Percentiles rank a stretch among this genome's conserved stretches.
phyloP scores from a whole-genome alignment of 805 yeast genomes.

The Diddensiella transvaalensis region DNA sequence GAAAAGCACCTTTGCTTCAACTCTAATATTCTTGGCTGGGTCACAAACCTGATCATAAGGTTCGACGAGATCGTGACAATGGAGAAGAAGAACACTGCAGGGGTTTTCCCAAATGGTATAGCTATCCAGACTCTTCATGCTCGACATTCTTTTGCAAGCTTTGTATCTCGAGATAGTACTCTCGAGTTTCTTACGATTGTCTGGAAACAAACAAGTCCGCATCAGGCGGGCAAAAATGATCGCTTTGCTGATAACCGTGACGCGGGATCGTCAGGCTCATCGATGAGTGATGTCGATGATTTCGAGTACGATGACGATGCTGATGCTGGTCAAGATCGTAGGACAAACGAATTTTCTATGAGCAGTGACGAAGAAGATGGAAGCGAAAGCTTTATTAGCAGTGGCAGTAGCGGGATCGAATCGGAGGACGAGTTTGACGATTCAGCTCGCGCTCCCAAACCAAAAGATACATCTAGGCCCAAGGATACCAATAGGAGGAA shows the following conservation, averaged over 20 bases:
- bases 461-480: constrained; percentile 6
- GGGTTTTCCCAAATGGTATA: constrained; percentile 88
- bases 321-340: constrained; percentile 22
- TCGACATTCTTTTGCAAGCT: constrained; percentile 80
- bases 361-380: constrained; percentile 25
- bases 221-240: constrained; percentile 25
- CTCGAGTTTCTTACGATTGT: constrained; percentile 63
- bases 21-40: constrained; percentile 86
- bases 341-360: constrained; percentile 3
- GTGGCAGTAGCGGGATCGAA: constrained; percentile 15
- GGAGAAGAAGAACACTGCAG: constrained; percentile 83
- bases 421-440: constrained; percentile 36
- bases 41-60: constrained; percentile 71
- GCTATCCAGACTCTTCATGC: constrained; percentile 58
- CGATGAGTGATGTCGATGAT: constrained; percentile 25
- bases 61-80: constrained; percentile 65
- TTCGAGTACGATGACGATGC: constrained; percentile 22
- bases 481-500: constrained; percentile 1
- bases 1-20: constrained; percentile 80
- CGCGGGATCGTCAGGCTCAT: constrained; percentile 38
- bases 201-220: constrained; percentile 50
- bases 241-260: constrained; percentile 6
- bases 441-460: constrained; percentile 12
- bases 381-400: constrained; percentile 2
- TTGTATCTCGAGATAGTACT: constrained; percentile 75